A percentile compares a stretch with the other conserved stretches of the same genome.
phyloP scores from a whole-genome alignment of 164 flowering plant species.

The Taxillus chinensis region DNA sequence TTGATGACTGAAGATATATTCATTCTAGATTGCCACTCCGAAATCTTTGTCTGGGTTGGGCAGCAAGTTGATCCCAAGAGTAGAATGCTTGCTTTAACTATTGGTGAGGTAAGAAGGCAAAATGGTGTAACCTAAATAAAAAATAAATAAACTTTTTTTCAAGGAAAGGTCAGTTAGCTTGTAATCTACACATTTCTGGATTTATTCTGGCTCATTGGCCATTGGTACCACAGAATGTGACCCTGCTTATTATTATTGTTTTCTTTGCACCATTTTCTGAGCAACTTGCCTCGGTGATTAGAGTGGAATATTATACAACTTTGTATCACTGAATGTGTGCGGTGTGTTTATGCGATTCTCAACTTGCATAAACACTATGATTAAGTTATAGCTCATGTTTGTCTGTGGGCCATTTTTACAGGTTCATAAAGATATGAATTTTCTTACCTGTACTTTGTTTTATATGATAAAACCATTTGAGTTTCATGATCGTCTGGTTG shows the following conservation, averaged over 20 bases:
- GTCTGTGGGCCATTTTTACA: too few species aligned
- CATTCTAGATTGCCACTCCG: conserved; percentile 83
- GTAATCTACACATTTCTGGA: neutral
- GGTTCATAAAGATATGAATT: too few species aligned
- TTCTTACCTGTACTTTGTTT: too few species aligned
- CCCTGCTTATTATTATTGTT: neutral
- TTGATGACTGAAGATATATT: conserved; percentile 96
- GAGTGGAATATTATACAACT: neutral
- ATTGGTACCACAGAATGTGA: neutral
- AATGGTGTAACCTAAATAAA: conserved; percentile 1
- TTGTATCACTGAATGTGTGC: too few species aligned
- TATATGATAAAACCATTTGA: neutral
- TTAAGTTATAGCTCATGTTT: too few species aligned
- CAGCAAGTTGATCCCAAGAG: conserved; percentile 68
- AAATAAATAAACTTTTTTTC: neutral
- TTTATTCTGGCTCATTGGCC: neutral
- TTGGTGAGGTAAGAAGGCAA: conserved; percentile 90
- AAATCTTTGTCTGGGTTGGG: conserved; percentile 92
- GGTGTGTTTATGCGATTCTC: too few species aligned
- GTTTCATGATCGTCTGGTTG: neutral
- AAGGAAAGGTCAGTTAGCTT: too few species aligned
- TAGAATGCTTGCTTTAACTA: conserved; percentile 55
- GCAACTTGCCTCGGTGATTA: neutral
- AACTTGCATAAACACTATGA: too few species aligned
- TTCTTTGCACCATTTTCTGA: neutral